Conservation (phyloP, 2,329 filamentous ascomycete species). For the Talaromyces sp. region DNA sequence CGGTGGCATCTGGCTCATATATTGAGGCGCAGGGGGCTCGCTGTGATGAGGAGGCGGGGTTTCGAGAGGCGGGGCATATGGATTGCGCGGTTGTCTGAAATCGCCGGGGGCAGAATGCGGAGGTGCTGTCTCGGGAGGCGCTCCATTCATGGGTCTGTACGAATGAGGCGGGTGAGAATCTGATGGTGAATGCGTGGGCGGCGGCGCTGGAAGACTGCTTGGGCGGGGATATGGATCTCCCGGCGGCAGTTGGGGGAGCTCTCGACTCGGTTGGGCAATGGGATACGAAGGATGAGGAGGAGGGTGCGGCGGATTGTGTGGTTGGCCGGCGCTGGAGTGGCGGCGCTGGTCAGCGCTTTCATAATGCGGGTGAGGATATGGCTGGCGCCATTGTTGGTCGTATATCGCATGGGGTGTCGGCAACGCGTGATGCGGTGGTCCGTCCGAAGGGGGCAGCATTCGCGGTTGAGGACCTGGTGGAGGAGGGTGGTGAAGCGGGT, state of each 20-base stretch:
- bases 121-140: conserved; percentile 22
- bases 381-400: conserved; percentile 28
- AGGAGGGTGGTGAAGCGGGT: conserved; percentile 6
- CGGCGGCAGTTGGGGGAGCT: conserved; percentile 28
- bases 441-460: conserved; percentile 14
- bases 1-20: conserved; percentile 19
- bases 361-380: conserved; percentile 25
- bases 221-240: conserved; percentile 29
- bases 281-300: conserved; percentile 1
- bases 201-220: conserved; percentile 24
- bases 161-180: conserved; percentile 23
- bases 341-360: conserved; percentile 26
- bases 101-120: conserved; percentile 27
- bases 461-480: conserved; percentile 1
- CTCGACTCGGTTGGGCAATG: conserved; percentile 19
- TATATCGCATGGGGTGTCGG: conserved; percentile 23
- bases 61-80: conserved; percentile 26
- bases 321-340: conserved; percentile 21
- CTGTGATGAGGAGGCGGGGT: conserved; percentile 19
- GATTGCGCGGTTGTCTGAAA: conserved; percentile 25
- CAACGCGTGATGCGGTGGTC: conserved; percentile 23
- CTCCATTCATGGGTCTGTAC: conserved; percentile 30
- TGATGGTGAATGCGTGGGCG: conserved; percentile 19
- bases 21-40: conserved; percentile 25
- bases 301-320: neutral